Evolutionary conservation across 257 asterid genomes (phyloP).

Genomic region (Cinchona pubescens): DNA sequence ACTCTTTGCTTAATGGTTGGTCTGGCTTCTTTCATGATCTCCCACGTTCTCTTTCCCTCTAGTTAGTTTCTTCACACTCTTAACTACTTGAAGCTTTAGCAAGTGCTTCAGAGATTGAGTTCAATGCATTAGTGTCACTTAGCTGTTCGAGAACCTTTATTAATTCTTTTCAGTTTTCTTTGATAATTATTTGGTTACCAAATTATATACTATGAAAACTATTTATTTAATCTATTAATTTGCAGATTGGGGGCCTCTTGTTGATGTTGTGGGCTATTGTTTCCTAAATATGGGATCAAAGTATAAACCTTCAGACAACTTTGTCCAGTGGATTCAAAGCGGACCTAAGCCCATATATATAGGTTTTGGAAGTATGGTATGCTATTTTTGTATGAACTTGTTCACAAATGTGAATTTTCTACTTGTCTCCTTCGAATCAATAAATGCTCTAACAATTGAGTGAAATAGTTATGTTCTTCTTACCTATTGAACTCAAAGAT

Average conservation of each 20-base stretch:
- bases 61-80: not conserved
- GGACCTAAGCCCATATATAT: slow-evolving; percentile 82
- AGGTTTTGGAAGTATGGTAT: slow-evolving; percentile 99
- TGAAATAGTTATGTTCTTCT: not conserved
- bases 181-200: not conserved
- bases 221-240: slow-evolving; percentile 18
- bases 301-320: slow-evolving; percentile 70
- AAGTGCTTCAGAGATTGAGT: not conserved
- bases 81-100: no score
- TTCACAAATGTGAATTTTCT: not conserved
- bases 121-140: not conserved
- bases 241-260: slow-evolving; percentile 94
- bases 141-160: not conserved
- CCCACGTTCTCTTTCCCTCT: not conserved
- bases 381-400: slow-evolving; percentile 13
- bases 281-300: slow-evolving; percentile 69
- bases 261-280: slow-evolving; percentile 96
- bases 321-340: slow-evolving; percentile 69
- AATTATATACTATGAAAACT: not conserved
- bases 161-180: not conserved
- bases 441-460: not conserved
- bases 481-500: not conserved
- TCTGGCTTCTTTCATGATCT: not conserved
- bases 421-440: not conserved
- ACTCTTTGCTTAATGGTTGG: not conserved